Percentiles rank a stretch among this genome's conserved stretches.
phyloP scores from a whole-genome alignment of 345 rosid genomes.

The Populus pruinosa region DNA sequence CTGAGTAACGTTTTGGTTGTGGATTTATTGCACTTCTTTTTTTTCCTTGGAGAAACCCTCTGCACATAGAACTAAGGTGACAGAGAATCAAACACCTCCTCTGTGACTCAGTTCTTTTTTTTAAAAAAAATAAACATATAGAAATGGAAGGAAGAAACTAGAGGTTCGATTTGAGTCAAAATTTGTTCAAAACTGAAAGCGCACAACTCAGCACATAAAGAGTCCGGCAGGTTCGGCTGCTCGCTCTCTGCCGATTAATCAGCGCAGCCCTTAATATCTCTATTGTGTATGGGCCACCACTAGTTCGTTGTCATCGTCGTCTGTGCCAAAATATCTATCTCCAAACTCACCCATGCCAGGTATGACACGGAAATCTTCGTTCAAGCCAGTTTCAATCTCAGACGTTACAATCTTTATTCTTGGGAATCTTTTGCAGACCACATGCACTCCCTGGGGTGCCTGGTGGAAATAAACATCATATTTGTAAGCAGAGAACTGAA shows the following conservation, averaged over 20 bases:
- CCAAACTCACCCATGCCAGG: slow-evolving; percentile 99
- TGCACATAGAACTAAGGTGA: background rate
- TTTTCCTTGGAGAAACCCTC: slow-evolving; percentile 1
- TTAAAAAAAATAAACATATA: background rate
- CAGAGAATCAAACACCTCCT: background rate
- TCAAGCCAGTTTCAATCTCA: slow-evolving; percentile 87
- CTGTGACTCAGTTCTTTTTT: background rate
- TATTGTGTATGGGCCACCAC: slow-evolving; percentile 20
- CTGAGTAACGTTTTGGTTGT: background rate
- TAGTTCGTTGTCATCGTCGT: slow-evolving; percentile 60
- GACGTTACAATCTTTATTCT: slow-evolving; percentile 93
- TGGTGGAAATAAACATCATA: slow-evolving; percentile 43
- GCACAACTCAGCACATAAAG: background rate
- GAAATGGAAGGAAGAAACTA: background rate
- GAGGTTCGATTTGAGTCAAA: slow-evolving; percentile 34
- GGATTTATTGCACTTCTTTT: slow-evolving; percentile 11
- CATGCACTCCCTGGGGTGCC: slow-evolving; percentile 99
- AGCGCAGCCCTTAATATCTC: slow-evolving; percentile 7
- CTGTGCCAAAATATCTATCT: slow-evolving; percentile 95
- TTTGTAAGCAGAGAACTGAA: slow-evolving; percentile 24
- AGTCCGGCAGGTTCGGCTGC: background rate
- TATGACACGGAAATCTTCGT: slow-evolving; percentile 83
- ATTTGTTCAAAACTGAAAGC: slow-evolving; percentile 33
- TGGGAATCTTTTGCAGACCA: slow-evolving; percentile 90
- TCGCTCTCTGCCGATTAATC: slow-evolving; percentile 1